phyloP scores from a whole-genome alignment of 306 rosid species.

The Oemleria cerasiformis region DNA sequence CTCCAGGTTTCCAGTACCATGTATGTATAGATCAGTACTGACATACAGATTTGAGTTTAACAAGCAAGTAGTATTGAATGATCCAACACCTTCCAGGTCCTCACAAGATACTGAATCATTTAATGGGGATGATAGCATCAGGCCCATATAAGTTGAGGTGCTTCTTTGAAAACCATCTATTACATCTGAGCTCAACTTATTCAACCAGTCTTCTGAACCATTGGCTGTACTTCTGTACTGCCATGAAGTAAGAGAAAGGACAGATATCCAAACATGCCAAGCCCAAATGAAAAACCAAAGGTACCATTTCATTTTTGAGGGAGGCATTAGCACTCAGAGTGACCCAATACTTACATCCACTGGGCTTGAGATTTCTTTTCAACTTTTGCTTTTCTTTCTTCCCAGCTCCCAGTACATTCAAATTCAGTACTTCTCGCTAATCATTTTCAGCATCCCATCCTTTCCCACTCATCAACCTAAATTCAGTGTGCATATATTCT shows the following conservation, averaged over 20 bases:
- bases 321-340: slow-evolving; percentile 62
- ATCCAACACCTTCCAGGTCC: slow-evolving; percentile 92
- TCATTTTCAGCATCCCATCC: background rate
- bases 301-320: slow-evolving; percentile 42
- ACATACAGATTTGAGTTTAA: slow-evolving; percentile 62
- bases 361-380: too few relatives aligned
- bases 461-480: background rate
- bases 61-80: slow-evolving; percentile 88
- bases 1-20: slow-evolving; percentile 90
- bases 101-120: slow-evolving; percentile 60
- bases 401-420: background rate
- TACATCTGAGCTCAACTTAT: slow-evolving; percentile 33
- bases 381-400: too few relatives aligned
- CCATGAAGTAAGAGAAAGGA: slow-evolving; percentile 45
- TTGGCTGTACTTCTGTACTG: slow-evolving; percentile 34
- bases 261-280: slow-evolving; percentile 50
- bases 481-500: background rate
- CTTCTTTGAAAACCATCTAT: slow-evolving; percentile 35
- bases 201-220: slow-evolving; percentile 34
- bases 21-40: slow-evolving; percentile 57
- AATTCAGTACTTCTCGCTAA: background rate
- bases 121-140: slow-evolving; percentile 34
- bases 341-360: slow-evolving; percentile 6
- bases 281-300: slow-evolving; percentile 59
- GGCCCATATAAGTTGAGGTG: slow-evolving; percentile 25